Evolutionary conservation across 805 yeast species (phyloP).

Genomic region (Kodamaea jinghongensis): DNA sequence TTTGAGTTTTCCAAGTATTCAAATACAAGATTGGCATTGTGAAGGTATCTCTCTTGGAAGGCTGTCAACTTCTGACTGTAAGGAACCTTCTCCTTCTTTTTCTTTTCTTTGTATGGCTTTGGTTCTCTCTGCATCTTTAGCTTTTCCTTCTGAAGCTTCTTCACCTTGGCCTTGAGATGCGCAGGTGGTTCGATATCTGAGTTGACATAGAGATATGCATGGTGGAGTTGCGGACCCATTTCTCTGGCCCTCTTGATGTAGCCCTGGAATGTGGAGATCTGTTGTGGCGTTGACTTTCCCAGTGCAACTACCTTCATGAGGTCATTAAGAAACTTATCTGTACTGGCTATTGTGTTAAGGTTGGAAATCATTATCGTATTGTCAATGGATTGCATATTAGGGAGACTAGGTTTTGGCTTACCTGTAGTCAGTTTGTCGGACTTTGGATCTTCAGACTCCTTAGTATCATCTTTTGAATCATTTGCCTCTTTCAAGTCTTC

Average conservation of each 20-base stretch:
- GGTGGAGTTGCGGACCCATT: slow-evolving; percentile 59
- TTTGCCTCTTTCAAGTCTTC: slow-evolving; percentile 2
- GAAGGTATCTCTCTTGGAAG: slow-evolving; percentile 68
- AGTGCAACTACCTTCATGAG: slow-evolving; percentile 86
- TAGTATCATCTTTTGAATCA: background rate
- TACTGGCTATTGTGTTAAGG: slow-evolving; percentile 76
- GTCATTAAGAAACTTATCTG: slow-evolving; percentile 61
- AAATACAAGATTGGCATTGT: slow-evolving; percentile 72
- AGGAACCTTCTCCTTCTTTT: slow-evolving; percentile 19
- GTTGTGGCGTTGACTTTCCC: slow-evolving; percentile 70
- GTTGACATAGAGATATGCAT: slow-evolving; percentile 27
- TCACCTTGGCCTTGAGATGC: slow-evolving; percentile 7
- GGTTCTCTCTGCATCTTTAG: background rate
- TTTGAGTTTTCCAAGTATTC: slow-evolving; percentile 82
- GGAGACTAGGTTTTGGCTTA: background rate
- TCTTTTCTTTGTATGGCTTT: slow-evolving; percentile 4
- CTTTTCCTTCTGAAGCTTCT: slow-evolving; percentile 19
- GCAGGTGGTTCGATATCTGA: slow-evolving; percentile 11
- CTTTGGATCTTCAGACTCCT: slow-evolving; percentile 2
- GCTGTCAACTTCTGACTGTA: slow-evolving; percentile 66
- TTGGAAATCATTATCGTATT: slow-evolving; percentile 83
- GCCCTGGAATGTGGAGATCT: slow-evolving; percentile 74
- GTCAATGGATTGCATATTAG: slow-evolving; percentile 51
- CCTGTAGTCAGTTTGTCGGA: background rate
- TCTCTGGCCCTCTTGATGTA: slow-evolving; percentile 76